Base-by-base conservation (phyloP, 2,329 filamentous ascomycete genomes). In the Chlorencoelia australis region DNA sequence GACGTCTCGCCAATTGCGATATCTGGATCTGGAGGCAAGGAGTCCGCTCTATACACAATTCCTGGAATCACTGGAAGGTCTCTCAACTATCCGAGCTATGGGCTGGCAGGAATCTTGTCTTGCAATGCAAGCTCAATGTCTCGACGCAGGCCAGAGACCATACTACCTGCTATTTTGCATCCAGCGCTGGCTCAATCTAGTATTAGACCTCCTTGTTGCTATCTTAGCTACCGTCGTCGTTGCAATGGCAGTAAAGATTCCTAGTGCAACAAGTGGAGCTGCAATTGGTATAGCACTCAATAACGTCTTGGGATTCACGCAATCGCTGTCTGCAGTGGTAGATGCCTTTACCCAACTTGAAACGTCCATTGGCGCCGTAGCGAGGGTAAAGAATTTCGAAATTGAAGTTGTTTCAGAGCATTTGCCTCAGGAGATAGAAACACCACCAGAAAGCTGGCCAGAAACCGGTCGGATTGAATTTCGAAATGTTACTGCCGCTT, bases 21-120 rank as follows among this genome's bases (percentile, higher is more conserved):
- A 75, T 14, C 53, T 80, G 8, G 75, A 79, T 30, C 62, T 80
- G 1, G 75, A 80, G 50, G 65, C 69, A 1, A 77, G 79, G 44
- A 67, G 68, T 1, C 73, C 73, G 0, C 56, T 78, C 0, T 45
- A 35, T 27, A 58, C 57, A 0, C 57, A 48, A 29, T 59, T 67
- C 13, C 37, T 66, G 4, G 63, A 68, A 44, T 59, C 62, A 0
- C 56, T 75, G 27, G 65, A 64, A 21, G 74, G 74, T 0, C 50
- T 76, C 0, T 59, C 63, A 0, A 76, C 72, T 0, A 61, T 76
- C 15, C 64, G 72, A 4, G 67, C 73, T 2, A 75, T 75, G 40
- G 64, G 66, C 1, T 76, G 70, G 71, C 58, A 65, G n/a, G 43
- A 54, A 1, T 49, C 55, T 8, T 58, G 64, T 31, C 57, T 65